These are phyloP conservation scores for Cladosporium austrohemisphaericum DNA, from an alignment of 2,329 filamentous ascomycete species.

Conservation along the genomic window DNA sequence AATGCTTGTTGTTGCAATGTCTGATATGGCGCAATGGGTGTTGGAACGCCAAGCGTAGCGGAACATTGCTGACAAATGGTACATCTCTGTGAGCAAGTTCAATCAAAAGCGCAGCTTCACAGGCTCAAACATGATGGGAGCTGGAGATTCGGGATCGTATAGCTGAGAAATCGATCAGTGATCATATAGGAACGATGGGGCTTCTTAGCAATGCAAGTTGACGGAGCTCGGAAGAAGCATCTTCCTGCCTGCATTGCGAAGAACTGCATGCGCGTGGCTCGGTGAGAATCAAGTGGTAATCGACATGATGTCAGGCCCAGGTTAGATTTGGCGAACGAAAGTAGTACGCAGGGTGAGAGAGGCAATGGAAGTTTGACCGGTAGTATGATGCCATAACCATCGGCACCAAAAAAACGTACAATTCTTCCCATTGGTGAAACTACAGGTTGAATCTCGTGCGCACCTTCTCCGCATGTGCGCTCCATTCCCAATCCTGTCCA, in stretches of 20 bases:
- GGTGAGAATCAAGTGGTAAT: too few species aligned
- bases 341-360: too few species aligned
- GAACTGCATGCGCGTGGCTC: too few species aligned
- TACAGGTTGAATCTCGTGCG: conserved; percentile 90
- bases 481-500: conserved; percentile 94
- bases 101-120: too few species aligned
- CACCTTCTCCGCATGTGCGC: conserved; percentile 89
- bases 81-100: too few species aligned
- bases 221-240: not conserved
- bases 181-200: not conserved
- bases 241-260: too few species aligned
- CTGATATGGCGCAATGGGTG: conserved; percentile 1
- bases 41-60: not conserved
- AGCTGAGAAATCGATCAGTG: not conserved
- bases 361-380: too few species aligned
- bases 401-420: not conserved
- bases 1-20: too few species aligned
- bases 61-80: not conserved
- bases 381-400: too few species aligned
- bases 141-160: not conserved
- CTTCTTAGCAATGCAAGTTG: not conserved
- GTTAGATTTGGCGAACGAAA: too few species aligned
- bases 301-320: too few species aligned
- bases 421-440: not conserved
- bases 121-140: too few species aligned